These are phyloP conservation scores for Pythium phragmitis DNA, from an alignment of 352 stramenopile genomes.

Conservation along the genomic window DNA sequence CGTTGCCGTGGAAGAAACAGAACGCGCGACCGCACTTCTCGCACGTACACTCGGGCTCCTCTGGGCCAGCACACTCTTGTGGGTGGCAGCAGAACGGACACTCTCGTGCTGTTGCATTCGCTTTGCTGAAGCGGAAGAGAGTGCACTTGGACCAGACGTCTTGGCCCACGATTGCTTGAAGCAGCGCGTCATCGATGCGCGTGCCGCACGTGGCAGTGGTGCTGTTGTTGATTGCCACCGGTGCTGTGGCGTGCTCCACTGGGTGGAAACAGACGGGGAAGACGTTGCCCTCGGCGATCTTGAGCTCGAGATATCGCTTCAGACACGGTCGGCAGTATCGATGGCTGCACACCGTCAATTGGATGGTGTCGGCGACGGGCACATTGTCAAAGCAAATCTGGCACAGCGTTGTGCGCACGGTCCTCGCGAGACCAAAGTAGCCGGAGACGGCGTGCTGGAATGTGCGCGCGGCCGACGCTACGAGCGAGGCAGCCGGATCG, in stretches of 20 bases:
- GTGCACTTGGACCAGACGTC: slow-evolving; percentile 9
- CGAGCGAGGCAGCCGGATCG: no score
- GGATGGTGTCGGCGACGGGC: background rate
- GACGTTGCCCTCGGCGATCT: slow-evolving; percentile 69
- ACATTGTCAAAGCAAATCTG: slow-evolving; percentile 5
- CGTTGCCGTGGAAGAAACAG: slow-evolving; percentile 12
- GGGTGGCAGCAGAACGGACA: slow-evolving; percentile 19
- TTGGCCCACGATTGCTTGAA: slow-evolving; percentile 2
- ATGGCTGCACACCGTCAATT: background rate
- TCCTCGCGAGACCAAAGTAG: background rate
- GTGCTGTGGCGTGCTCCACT: background rate
- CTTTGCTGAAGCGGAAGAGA: slow-evolving; percentile 19
- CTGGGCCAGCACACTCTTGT: slow-evolving; percentile 7
- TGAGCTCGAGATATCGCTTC: slow-evolving; percentile 59
- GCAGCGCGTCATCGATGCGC: background rate
- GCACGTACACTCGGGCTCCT: slow-evolving; percentile 5
- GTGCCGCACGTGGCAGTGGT: slow-evolving; percentile 3
- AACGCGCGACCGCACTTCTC: slow-evolving; percentile 4
- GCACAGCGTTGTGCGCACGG: background rate
- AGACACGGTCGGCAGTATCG: slow-evolving; percentile 35
- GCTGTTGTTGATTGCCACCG: background rate
- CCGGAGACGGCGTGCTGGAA: no score
- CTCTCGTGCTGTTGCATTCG: slow-evolving; percentile 5
- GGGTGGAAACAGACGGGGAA: slow-evolving; percentile 64
- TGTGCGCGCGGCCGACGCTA: no score